Evolutionary conservation across 2,329 filamentous ascomycete species (phyloP).

Genomic region (Diaporthe velutina): DNA sequence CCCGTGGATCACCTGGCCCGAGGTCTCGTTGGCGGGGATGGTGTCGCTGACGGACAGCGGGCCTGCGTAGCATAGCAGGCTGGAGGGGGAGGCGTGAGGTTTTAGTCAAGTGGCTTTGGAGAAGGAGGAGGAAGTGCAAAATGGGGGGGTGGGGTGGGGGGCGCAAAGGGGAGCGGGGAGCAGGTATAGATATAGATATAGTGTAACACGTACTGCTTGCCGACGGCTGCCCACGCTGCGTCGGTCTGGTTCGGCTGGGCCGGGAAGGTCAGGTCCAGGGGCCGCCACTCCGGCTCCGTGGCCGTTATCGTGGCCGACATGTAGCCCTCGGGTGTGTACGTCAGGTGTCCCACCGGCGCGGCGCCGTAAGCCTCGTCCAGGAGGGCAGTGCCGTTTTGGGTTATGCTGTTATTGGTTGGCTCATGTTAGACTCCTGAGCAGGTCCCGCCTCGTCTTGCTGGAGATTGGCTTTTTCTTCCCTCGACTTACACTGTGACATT

Average conservation of each 20-base stretch:
- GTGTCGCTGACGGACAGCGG: slow-evolving; percentile 44
- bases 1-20: slow-evolving; percentile 47
- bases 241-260: slow-evolving; percentile 43
- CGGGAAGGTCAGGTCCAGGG: slow-evolving; percentile 43
- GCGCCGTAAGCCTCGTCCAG: slow-evolving; percentile 41
- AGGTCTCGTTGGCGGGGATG: slow-evolving; percentile 37
- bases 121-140: fast-evolving
- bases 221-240: slow-evolving; percentile 46
- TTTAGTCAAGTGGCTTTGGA: neutral
- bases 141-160: neutral
- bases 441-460: neutral
- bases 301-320: slow-evolving; percentile 48
- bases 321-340: slow-evolving; percentile 45
- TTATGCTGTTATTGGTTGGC: neutral
- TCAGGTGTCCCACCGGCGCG: slow-evolving; percentile 44
- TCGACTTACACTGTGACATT: slow-evolving; percentile 21
- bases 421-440: slow-evolving; percentile 15
- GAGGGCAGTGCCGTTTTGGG: slow-evolving; percentile 38
- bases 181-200: no score
- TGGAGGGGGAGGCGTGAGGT: neutral
- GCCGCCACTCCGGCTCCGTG: slow-evolving; percentile 45
- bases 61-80: slow-evolving; percentile 44
- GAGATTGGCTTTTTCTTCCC: neutral
- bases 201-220: slow-evolving; percentile 42
- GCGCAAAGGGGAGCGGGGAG: no score